These are phyloP conservation scores for Fragilaria crotonensis DNA, from an alignment of 108 stramenopile genomes.

Conservation along the genomic window DNA sequence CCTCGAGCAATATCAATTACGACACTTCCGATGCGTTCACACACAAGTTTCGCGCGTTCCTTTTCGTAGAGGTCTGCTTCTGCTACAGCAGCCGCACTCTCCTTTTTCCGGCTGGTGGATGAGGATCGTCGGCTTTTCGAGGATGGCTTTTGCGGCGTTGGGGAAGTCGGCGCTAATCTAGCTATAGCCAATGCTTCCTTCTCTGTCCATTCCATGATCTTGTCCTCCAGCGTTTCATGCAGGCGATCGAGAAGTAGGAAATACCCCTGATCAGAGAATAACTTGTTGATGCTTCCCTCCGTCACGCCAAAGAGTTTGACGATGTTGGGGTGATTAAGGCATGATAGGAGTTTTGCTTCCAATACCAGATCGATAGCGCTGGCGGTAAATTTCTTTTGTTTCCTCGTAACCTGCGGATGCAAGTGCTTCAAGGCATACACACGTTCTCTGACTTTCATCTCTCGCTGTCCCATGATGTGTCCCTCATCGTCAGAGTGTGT, in stretches of 20 bases:
- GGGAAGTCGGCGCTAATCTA: slow-evolving; percentile 45
- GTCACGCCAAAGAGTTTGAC: slow-evolving; percentile 19
- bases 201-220: slow-evolving; percentile 38
- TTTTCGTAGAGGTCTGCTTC: background rate
- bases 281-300: slow-evolving; percentile 3
- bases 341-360: slow-evolving; percentile 19
- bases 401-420: background rate
- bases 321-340: slow-evolving; percentile 30
- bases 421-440: slow-evolving; percentile 5
- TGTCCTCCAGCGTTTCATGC: slow-evolving; percentile 63
- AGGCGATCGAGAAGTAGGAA: slow-evolving; percentile 75
- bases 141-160: slow-evolving; percentile 1
- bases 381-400: slow-evolving; percentile 4
- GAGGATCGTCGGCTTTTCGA: background rate
- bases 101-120: background rate
- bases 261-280: slow-evolving; percentile 40
- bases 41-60: background rate
- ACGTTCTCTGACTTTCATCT: background rate
- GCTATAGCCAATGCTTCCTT: slow-evolving; percentile 24
- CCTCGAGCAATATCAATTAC: slow-evolving; percentile 72
- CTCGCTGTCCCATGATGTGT: background rate
- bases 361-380: slow-evolving; percentile 23
- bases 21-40: slow-evolving; percentile 23
- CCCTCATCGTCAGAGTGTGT: background rate
- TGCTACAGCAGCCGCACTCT: background rate